Conservation (phyloP, 331 rosid species). For the Prunus yedoensis region DNA sequence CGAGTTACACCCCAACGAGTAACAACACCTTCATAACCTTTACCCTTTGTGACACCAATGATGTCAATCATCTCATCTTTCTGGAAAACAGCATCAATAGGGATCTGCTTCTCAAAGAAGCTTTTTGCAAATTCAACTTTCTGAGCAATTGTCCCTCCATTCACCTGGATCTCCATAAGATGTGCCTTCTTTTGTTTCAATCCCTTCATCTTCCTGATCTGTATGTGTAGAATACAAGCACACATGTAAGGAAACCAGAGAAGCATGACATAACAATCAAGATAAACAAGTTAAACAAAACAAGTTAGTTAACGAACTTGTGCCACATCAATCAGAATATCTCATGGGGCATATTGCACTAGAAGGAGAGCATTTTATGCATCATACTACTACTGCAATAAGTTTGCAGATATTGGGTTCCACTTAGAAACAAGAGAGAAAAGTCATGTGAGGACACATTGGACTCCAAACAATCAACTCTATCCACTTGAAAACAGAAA, state of each 20-base stretch:
- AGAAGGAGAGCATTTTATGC: too few species aligned
- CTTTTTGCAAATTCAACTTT: conserved; percentile 64
- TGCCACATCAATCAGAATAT: not conserved
- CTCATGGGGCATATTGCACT: not conserved
- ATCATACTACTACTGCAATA: too few species aligned
- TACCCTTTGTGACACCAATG: conserved; percentile 74
- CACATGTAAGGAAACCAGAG: not conserved
- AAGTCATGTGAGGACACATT: too few species aligned
- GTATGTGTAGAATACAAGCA: not conserved
- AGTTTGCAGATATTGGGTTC: not conserved
- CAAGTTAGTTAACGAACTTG: not conserved
- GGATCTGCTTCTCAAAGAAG: conserved; percentile 73
- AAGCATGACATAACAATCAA: not conserved
- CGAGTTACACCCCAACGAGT: conserved; percentile 81
- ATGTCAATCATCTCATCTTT: conserved; percentile 77
- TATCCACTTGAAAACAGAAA: not conserved
- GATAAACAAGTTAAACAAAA: not conserved
- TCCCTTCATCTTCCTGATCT: conserved; percentile 73
- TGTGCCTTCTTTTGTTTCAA: conserved; percentile 88
- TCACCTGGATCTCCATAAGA: conserved; percentile 81
- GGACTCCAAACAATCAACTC: not conserved
- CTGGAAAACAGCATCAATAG: conserved; percentile 77
- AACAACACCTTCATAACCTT: conserved; percentile 79
- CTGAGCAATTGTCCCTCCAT: conserved; percentile 70
- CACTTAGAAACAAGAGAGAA: not conserved